Evolutionary conservation across 1,139 yeast species (phyloP).

Genomic region (Debaryomyces robertsiae): DNA sequence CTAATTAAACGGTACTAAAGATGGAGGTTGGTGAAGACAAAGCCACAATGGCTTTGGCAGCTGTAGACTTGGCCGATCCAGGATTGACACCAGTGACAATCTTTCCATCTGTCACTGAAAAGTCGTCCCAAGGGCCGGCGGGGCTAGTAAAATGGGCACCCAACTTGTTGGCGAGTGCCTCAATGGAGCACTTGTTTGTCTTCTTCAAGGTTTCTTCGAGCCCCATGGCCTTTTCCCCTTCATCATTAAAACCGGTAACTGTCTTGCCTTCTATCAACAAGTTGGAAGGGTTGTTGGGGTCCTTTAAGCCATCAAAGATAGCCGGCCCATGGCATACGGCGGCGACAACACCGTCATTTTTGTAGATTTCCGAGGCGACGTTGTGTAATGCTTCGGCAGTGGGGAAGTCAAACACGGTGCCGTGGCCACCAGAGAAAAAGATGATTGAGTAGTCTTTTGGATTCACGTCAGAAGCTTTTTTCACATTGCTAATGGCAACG

Average conservation of each 20-base stretch:
- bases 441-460: slow-evolving; percentile 54
- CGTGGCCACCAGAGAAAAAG: slow-evolving; percentile 70
- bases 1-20: too few species aligned
- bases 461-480: slow-evolving; percentile 46
- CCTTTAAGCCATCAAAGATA: slow-evolving; percentile 49
- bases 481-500: slow-evolving; percentile 33
- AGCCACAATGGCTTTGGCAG: slow-evolving; percentile 29
- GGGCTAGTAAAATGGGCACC: slow-evolving; percentile 53
- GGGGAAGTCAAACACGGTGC: slow-evolving; percentile 59
- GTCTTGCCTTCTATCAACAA: slow-evolving; percentile 52
- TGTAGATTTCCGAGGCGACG: slow-evolving; percentile 48
- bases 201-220: slow-evolving; percentile 37
- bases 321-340: slow-evolving; percentile 74
- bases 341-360: slow-evolving; percentile 54
- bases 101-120: slow-evolving; percentile 53
- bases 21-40: too few species aligned
- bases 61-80: slow-evolving; percentile 56
- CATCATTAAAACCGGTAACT: slow-evolving; percentile 62
- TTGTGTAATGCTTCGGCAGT: slow-evolving; percentile 48
- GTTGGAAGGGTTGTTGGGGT: slow-evolving; percentile 40
- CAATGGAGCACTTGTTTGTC: slow-evolving; percentile 36
- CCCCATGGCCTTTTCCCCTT: slow-evolving; percentile 49
- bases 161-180: slow-evolving; percentile 32
- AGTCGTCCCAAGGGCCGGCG: slow-evolving; percentile 54
- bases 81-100: slow-evolving; percentile 67